These are phyloP conservation scores for Paramecium sonneborni DNA, from an alignment of 73 alveolate genomes.

Conservation along the genomic window DNA sequence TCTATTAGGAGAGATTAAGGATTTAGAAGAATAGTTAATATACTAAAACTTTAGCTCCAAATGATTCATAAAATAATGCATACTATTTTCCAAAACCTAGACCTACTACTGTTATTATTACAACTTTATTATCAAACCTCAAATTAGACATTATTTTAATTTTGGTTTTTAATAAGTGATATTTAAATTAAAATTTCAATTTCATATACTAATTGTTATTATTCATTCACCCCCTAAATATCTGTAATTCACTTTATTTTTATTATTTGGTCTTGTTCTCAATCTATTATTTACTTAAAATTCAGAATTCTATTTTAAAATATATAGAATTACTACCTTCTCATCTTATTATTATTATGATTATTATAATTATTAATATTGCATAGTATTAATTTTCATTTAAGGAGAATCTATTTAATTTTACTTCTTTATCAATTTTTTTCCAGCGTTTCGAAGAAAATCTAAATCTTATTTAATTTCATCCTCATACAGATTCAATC, in stretches of 20 bases:
- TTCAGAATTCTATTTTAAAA: not conserved
- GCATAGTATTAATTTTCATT: not conserved
- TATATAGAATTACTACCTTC: not conserved
- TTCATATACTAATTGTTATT: not conserved
- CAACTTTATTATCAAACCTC: constrained; percentile 63
- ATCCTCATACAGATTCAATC: constrained; percentile 47
- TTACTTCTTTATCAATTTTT: not conserved
- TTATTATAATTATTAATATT: not conserved
- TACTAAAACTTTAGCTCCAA: constrained; percentile 92
- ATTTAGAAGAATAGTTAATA: no score
- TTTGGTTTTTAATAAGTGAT: not conserved
- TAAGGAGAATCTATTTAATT: not conserved
- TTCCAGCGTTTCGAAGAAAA: not conserved
- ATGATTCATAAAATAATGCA: constrained; percentile 76
- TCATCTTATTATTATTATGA: not conserved
- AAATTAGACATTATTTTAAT: not conserved
- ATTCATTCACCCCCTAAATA: constrained; percentile 34
- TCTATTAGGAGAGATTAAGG: no score
- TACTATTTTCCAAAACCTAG: constrained; percentile 86
- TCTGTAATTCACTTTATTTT: constrained; percentile 20
- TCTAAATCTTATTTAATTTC: constrained; percentile 39
- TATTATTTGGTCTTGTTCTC: constrained; percentile 32
- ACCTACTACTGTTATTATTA: constrained; percentile 89
- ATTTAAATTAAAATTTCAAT: not conserved
- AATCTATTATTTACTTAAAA: not conserved